These are phyloP conservation scores for Phytopythium mirpurense DNA, from an alignment of 352 stramenopile genomes.

Conservation along the genomic window DNA sequence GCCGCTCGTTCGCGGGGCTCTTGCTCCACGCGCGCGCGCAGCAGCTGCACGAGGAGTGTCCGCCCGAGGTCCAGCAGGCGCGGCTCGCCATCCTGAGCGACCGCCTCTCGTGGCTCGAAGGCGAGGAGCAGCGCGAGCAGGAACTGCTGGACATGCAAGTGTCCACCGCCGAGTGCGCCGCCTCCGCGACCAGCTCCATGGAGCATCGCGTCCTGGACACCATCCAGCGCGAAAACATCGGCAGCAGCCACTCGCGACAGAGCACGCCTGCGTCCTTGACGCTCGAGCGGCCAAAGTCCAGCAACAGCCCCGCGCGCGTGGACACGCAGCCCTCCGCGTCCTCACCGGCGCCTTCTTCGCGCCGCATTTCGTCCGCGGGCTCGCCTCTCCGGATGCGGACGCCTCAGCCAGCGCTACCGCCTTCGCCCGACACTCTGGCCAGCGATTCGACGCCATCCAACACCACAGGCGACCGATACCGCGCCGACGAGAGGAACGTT, in stretches of 20 bases:
- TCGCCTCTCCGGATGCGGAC: constrained; percentile 1
- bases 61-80: constrained; percentile 42
- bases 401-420: not conserved
- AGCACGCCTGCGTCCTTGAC: not conserved
- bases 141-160: constrained; percentile 15
- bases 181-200: constrained; percentile 17
- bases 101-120: constrained; percentile 33
- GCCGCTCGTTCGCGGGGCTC: constrained; percentile 46
- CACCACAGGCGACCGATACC: not conserved
- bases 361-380: constrained; percentile 1
- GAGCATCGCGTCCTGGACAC: constrained; percentile 31
- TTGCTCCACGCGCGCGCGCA: constrained; percentile 49
- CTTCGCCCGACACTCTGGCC: not conserved
- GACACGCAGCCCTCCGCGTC: not conserved
- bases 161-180: constrained; percentile 15
- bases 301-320: not conserved
- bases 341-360: not conserved
- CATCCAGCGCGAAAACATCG: constrained; percentile 12
- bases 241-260: constrained; percentile 3
- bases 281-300: not conserved
- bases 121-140: constrained; percentile 24
- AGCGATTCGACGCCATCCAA: not conserved
- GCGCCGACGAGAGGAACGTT: not conserved
- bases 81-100: constrained; percentile 36
- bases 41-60: constrained; percentile 43